Conservation (phyloP, 192 early-diverging fungal species). For the Backusella parvicylindrica region DNA sequence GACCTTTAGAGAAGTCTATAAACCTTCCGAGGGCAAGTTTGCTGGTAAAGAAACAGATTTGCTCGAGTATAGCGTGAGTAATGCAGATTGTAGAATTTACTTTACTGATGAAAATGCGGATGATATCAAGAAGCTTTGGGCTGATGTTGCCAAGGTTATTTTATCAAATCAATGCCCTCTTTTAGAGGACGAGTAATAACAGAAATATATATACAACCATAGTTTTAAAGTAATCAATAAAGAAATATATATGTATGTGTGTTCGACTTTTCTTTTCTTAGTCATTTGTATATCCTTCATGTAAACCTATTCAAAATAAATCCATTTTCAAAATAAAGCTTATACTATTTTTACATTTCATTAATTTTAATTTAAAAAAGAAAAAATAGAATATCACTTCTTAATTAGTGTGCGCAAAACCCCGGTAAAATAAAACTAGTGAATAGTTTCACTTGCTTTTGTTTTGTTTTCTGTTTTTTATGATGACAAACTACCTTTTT, state of each 20-base stretch:
- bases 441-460: too few relatives aligned
- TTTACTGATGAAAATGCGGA: conserved; percentile 30
- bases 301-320: not conserved
- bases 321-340: too few relatives aligned
- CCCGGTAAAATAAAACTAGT: too few relatives aligned
- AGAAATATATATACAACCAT: too few relatives aligned
- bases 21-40: not conserved
- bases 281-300: not conserved
- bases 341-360: too few relatives aligned
- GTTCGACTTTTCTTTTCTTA: not conserved
- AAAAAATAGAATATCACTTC: too few relatives aligned
- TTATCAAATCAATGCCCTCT: conserved; percentile 23
- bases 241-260: not conserved
- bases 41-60: conserved; percentile 18
- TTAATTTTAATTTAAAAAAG: too few relatives aligned
- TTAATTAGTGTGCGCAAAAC: too few relatives aligned
- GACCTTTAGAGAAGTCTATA: conserved; percentile 35
- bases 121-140: conserved; percentile 27
- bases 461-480: too few relatives aligned
- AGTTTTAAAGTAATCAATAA: not conserved
- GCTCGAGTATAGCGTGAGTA: conserved; percentile 28
- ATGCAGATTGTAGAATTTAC: conserved; percentile 32
- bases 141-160: conserved; percentile 21
- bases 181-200: not conserved
- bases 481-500: too few relatives aligned